A percentile compares a stretch with the other conserved stretches of the same genome.
phyloP scores from a whole-genome alignment of 768 basidiomycete species.

The Collybia nuda region DNA sequence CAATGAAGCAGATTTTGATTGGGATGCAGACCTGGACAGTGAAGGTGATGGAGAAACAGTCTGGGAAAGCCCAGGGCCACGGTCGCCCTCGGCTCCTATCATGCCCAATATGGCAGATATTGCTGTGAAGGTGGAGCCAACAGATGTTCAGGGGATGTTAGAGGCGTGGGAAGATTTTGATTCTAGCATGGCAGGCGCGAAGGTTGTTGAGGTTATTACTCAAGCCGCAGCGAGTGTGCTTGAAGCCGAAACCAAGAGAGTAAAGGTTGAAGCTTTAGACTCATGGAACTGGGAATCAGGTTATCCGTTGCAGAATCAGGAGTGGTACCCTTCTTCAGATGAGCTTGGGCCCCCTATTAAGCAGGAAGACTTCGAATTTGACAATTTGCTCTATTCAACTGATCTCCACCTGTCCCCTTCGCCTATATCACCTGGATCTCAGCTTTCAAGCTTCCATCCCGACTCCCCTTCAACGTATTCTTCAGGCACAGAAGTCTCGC shows the following conservation, averaged over 20 bases:
- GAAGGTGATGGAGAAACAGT: conserved; percentile 60
- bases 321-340: conserved; percentile 28
- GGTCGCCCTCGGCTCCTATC: conserved; percentile 60
- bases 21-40: conserved; percentile 49
- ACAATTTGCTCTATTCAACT: conserved; percentile 29
- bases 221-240: conserved; percentile 31
- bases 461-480: conserved; percentile 23
- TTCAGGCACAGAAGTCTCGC: conserved; percentile 16
- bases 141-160: conserved; percentile 62
- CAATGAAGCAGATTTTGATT: conserved; percentile 34
- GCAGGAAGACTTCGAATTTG: conserved; percentile 47
- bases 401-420: conserved; percentile 22
- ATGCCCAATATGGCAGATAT: conserved; percentile 24
- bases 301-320: conserved; percentile 19
- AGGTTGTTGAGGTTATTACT: conserved; percentile 41
- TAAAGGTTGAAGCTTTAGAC: conserved; percentile 47
- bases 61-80: conserved; percentile 64
- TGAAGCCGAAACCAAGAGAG: conserved; percentile 24
- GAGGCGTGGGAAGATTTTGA: conserved; percentile 74
- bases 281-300: conserved; percentile 43
- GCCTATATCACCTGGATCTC: conserved; percentile 26
- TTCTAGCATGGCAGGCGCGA: conserved; percentile 36
- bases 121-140: conserved; percentile 58
- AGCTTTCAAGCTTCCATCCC: conserved; percentile 24
- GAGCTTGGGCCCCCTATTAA: conserved; percentile 35